These are phyloP conservation scores for Physcomitrium patens DNA, from an alignment of 225 moss, liverwort and hornwort species.

Conservation along the genomic window DNA sequence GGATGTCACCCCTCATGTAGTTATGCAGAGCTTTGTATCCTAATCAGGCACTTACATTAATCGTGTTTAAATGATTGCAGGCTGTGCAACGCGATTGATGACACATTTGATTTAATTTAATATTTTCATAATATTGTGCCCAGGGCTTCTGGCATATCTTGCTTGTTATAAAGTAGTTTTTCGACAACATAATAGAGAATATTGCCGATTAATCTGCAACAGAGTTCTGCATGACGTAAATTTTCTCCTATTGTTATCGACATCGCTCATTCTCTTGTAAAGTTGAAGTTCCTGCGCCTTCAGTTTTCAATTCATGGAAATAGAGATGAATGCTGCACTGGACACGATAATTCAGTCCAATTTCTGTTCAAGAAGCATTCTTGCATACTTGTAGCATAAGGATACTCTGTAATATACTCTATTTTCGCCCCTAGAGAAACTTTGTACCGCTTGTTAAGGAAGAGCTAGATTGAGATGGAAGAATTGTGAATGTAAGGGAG, in stretches of 20 bases:
- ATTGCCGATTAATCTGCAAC: slow-evolving; percentile 26
- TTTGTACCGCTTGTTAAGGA: not conserved
- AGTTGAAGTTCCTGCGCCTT: slow-evolving; percentile 22
- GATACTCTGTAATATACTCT: slow-evolving; percentile 7
- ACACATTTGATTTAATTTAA: not conserved
- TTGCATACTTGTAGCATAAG: slow-evolving; percentile 5
- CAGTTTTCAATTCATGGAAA: slow-evolving; percentile 23
- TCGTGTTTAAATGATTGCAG: slow-evolving; percentile 28
- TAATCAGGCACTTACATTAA: not conserved
- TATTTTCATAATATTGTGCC: slow-evolving; percentile 6
- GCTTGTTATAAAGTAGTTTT: slow-evolving; percentile 21
- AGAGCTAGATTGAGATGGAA: not conserved
- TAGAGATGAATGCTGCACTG: slow-evolving; percentile 18
- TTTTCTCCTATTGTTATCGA: slow-evolving; percentile 24
- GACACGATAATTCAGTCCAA: slow-evolving; percentile 6
- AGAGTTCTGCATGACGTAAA: slow-evolving; percentile 9
- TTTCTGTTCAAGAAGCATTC: not conserved
- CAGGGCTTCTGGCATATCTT: slow-evolving; percentile 18
- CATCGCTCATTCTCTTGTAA: slow-evolving; percentile 34
- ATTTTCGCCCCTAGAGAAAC: not conserved
- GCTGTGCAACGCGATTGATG: slow-evolving; percentile 45
- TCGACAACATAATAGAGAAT: slow-evolving; percentile 4
- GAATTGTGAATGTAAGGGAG: too few species aligned
- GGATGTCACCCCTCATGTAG: not conserved
- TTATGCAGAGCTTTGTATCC: not conserved